Base-by-base conservation (phyloP, 2,329 filamentous ascomycete genomes). In the Claviceps africana region DNA sequence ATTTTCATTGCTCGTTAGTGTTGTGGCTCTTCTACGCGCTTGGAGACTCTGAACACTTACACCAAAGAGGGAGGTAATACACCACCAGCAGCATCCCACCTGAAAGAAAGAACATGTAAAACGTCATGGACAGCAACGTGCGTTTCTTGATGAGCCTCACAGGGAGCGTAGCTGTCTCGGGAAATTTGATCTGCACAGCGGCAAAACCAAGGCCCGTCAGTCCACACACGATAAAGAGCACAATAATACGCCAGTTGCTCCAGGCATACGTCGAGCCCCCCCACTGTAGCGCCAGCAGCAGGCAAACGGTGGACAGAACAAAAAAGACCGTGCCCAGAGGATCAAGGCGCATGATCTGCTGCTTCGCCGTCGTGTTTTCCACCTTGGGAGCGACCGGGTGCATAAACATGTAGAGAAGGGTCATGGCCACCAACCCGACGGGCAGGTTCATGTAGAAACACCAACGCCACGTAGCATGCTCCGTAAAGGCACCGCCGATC, bases 231-330 rank as follows among this genome's bases (percentile, higher is more conserved):
- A 72, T 66, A 51, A 81, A 72, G 21, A 80, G 64, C 1, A 73
- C 75, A 39, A 79, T 73, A 48, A 79, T 67, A 25, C 63, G 66
- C 13, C 69, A 62, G 62, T 67, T 70, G 53, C 61, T 66, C 78
- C 77, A 82, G 4, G 76, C 49, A 51, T 75, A 73, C 25, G 71
- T 61, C 40, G 71, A 65, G 9, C 78, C 78, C 15, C 77, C 78
- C 72, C 75, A 81, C 57, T 81, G 73, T 39, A 81, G 65, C 8
- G 76, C 77, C 4, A 82, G 67, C 9, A 81, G 64, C 13, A 80
- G 66, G 57, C 71, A 75, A 55, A 79, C 61, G 46, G 79, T 69
- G 39, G 72, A 70, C 1, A 77, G 74, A 30, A 78, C 68, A 58
- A 79, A 70, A 53, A 77, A 63, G n/a, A 62, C 61, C 2, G 72